Percentiles rank a stretch among this genome's conserved stretches.
phyloP scores from a whole-genome alignment of 495 filamentous ascomycete species.

The Usnea hakonensis region DNA sequence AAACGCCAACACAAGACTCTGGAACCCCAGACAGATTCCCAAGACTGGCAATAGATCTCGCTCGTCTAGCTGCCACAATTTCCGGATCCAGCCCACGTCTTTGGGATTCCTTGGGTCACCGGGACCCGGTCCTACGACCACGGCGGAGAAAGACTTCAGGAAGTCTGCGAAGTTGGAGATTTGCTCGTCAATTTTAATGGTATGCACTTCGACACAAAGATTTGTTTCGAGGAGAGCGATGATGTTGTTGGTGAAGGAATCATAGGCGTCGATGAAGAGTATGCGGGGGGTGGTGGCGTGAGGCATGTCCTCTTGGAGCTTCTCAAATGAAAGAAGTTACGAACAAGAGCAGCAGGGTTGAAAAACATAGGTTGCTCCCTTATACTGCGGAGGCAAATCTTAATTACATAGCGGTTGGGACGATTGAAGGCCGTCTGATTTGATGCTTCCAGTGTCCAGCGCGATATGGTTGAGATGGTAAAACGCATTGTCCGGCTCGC shows the following conservation, averaged over 20 bases:
- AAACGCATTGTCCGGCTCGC: background rate
- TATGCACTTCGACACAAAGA: slow-evolving; percentile 52
- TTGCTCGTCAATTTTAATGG: slow-evolving; percentile 59
- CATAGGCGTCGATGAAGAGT: slow-evolving; percentile 87
- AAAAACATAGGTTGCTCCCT: background rate
- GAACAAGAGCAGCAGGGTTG: background rate
- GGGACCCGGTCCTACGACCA: slow-evolving; percentile 75
- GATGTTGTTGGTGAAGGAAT: slow-evolving; percentile 94
- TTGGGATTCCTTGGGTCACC: slow-evolving; percentile 56
- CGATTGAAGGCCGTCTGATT: background rate
- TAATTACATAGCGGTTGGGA: background rate
- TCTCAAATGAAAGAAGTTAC: background rate
- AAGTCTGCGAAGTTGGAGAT: slow-evolving; percentile 37
- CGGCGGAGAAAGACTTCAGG: slow-evolving; percentile 59
- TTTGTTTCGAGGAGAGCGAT: slow-evolving; percentile 53
- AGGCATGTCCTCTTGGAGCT: background rate
- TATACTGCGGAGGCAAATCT: background rate
- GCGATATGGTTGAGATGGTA: background rate
- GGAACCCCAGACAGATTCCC: slow-evolving; percentile 89
- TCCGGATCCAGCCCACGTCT: slow-evolving; percentile 73
- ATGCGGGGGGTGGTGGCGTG: slow-evolving; percentile 34
- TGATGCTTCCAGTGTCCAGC: background rate
- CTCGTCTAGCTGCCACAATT: slow-evolving; percentile 62
- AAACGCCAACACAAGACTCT: slow-evolving; percentile 63
- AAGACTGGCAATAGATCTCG: slow-evolving; percentile 61